These are phyloP conservation scores for Zanthoxylum bungeanum DNA, from an alignment of 345 rosid species.

Conservation along the genomic window DNA sequence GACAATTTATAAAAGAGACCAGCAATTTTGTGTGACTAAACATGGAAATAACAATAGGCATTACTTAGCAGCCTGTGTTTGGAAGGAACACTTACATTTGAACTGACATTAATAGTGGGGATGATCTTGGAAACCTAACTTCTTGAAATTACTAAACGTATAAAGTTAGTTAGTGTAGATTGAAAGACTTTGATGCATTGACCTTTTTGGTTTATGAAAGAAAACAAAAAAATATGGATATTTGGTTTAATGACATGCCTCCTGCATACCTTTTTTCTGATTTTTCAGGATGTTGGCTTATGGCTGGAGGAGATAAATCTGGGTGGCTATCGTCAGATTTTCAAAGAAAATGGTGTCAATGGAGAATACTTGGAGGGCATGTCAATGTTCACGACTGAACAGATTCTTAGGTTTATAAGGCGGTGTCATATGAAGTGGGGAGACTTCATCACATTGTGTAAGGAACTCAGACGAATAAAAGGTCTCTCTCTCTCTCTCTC, in stretches of 20 bases:
- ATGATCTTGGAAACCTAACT: neutral
- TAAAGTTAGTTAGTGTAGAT: neutral
- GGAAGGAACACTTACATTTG: neutral
- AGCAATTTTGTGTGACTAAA: neutral
- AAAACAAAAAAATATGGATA: neutral
- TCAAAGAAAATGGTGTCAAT: conserved; percentile 86
- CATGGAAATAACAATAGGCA: neutral
- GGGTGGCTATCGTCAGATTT: conserved; percentile 84
- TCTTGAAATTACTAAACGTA: neutral
- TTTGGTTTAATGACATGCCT: conserved; percentile 8
- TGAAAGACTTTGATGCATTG: neutral
- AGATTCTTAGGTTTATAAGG: conserved; percentile 94
- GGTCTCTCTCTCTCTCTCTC: conserved; percentile 34
- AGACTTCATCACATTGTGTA: conserved; percentile 94
- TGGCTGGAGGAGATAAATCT: conserved; percentile 95
- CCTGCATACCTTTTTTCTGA: neutral
- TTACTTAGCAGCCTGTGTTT: neutral
- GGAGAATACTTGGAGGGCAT: conserved; percentile 96
- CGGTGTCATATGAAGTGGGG: conserved; percentile 99
- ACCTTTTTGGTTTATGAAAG: neutral
- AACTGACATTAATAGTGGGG: neutral
- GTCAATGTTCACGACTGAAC: conserved; percentile 98
- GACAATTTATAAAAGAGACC: neutral
- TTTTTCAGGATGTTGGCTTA: conserved; percentile 80
- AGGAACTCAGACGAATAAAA: conserved; percentile 95